Conservation (phyloP, 257 asterid genomes). For the Scutellaria barbata region DNA sequence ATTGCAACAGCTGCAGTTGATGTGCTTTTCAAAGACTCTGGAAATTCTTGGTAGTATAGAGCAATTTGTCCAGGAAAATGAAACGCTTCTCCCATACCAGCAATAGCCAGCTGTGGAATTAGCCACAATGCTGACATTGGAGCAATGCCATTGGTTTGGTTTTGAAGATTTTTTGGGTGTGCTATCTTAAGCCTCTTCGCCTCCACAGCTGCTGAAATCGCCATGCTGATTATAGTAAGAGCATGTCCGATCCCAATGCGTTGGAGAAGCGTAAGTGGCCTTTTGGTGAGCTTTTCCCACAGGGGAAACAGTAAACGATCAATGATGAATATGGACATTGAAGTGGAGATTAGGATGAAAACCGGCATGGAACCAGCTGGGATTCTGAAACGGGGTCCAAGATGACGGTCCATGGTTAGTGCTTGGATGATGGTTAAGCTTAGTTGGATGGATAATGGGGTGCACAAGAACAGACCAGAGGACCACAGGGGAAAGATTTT, state of each 20-base stretch:
- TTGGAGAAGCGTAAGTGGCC: slow-evolving; percentile 59
- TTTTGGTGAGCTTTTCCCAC: slow-evolving; percentile 44
- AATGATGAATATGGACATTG: slow-evolving; percentile 48
- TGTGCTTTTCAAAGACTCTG: slow-evolving; percentile 50
- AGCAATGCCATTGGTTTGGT: slow-evolving; percentile 17
- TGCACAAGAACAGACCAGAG: slow-evolving; percentile 62
- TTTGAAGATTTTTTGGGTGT: slow-evolving; percentile 7
- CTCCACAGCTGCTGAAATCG: slow-evolving; percentile 58
- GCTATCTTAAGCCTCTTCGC: slow-evolving; percentile 48
- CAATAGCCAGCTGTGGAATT: slow-evolving; percentile 56
- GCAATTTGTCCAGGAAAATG: slow-evolving; percentile 63
- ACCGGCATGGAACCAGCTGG: slow-evolving; percentile 72
- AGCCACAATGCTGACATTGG: slow-evolving; percentile 66
- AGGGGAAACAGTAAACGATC: slow-evolving; percentile 57
- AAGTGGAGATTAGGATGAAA: slow-evolving; percentile 60
- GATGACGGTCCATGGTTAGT: slow-evolving; percentile 64
- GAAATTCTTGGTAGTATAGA: slow-evolving; percentile 68
- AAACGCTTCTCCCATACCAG: slow-evolving; percentile 68
- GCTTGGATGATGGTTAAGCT: slow-evolving; percentile 70
- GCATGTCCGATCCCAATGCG: slow-evolving; percentile 63
- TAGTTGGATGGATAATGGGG: slow-evolving; percentile 62
- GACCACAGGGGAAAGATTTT: slow-evolving; percentile 73
- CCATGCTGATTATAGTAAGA: slow-evolving; percentile 58
- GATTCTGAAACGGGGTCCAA: slow-evolving; percentile 50
- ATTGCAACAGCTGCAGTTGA: slow-evolving; percentile 61